Percentiles rank a stretch among this genome's conserved stretches.
Evolutionary conservation across 2,329 filamentous ascomycete species (phyloP).

Genomic region (Penicillium griseofulvum): DNA sequence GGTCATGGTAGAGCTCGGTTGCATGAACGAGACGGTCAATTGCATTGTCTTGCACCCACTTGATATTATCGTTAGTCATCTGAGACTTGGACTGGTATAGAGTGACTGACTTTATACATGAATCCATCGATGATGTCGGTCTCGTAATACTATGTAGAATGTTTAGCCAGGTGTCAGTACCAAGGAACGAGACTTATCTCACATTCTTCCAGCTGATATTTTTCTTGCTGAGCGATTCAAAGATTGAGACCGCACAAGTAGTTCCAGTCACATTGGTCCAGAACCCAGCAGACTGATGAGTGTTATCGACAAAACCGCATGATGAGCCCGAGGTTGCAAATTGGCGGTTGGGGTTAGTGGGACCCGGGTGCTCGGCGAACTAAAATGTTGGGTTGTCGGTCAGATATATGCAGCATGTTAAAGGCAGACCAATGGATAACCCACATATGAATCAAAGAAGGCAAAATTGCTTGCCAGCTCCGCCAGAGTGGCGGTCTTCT

Average conservation of each 20-base stretch:
- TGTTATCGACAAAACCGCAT: conserved; percentile 35
- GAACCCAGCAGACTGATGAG: conserved; percentile 32
- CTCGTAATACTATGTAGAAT: conserved; percentile 35
- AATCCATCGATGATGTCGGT: conserved; percentile 38
- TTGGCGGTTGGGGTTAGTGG: conserved; percentile 43
- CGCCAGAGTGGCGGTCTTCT: conserved; percentile 35
- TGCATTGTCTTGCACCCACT: conserved; percentile 40
- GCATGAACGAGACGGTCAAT: conserved; percentile 33
- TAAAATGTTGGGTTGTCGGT: conserved; percentile 9
- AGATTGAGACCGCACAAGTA: conserved; percentile 37
- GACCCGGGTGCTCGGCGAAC: conserved; percentile 40
- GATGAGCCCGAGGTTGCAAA: conserved; percentile 40
- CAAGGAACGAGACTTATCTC: not conserved
- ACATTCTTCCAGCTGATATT: conserved; percentile 42
- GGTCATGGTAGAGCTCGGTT: conserved; percentile 61
- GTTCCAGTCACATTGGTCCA: conserved; percentile 37
- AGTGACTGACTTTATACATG: conserved; percentile 32
- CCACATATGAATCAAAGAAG: conserved; percentile 39
- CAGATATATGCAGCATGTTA: not conserved
- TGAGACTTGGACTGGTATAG: no score
- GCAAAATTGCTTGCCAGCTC: conserved; percentile 39
- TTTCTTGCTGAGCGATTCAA: conserved; percentile 37
- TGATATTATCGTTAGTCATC: not conserved
- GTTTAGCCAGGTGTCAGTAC: not conserved
- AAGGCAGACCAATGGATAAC: not conserved